Evolutionary conservation across 106 monocot genomes (phyloP), one percentile per base, ranked within the genome.

Genomic region (Phalaenopsis equestris): DNA sequence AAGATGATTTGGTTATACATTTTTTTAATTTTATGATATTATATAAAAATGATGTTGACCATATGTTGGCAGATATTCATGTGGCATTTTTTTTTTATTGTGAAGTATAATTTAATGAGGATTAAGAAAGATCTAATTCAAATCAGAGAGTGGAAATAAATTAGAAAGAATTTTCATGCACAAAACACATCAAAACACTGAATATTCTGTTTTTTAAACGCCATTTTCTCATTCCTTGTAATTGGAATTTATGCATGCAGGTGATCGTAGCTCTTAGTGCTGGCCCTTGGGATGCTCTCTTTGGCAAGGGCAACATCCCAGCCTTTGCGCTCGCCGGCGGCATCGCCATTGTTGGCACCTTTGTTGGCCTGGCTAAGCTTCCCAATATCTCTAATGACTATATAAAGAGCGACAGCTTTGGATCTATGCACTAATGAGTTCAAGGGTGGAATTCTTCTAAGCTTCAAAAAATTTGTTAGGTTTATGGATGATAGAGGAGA

Each of bases 211-310:
- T 30, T 61, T 4, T 21, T 61, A 61, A 5, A 61, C 6, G 61
- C 5, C 21, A n/a, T 61, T 21, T 61, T 61, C 61, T 61, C 5
- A 10, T 10, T 8, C 5, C 61, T 21, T 4, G 21, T 61, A 61
- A 23, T 21, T 61, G 17, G 16, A 61, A 21, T 24, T 65, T 65
- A 65, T 23, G 24, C 43, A 39, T 21, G 75, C 82, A 82, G 82
- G 65, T 82, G 37, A 67, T 82, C 45, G 41, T 82, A n/a, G 82
- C 76, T 39, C 56, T 77, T 6, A 75, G 82, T 48, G 82, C 82
- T 3, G 82, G 82, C 2, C 77, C 82, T 16, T 82, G 82, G 82
- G 77, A 82, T 52, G 41, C 58, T 45, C 65, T 82, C 42, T 82
- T 82, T 39, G 77, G 47, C 18, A 68, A 82, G 47, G 82, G 76